Evolutionary conservation across 495 filamentous ascomycete species (phyloP), one percentile per base, ranked within the genome.

Genomic region (Achaetomiella virescens): DNA sequence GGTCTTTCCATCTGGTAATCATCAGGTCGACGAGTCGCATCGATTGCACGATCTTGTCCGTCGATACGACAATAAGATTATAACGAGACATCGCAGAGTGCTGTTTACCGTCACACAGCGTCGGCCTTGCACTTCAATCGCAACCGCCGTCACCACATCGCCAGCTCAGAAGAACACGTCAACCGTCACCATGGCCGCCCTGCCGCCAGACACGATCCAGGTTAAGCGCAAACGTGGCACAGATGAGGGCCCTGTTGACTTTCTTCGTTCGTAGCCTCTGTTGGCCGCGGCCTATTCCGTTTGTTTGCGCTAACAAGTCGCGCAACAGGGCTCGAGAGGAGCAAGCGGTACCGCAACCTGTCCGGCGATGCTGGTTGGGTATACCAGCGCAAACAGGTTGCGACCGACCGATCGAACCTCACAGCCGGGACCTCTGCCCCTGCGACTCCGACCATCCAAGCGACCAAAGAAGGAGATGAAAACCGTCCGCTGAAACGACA

Each of bases 171-270:
- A 11, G 25, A 37, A 24, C 58, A 55, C 58, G 58, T 55, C 58
- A 52, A 55, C 9, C 33, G 8, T 46, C 40, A 33, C 35, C 52
- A 78, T 79, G 76, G 75, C 76, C 52, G 41, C 20, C 25, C 60
- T 76, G n/a, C 78, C 79, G 10, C 79, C 79, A 10, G 65, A 72
- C 43, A 66, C 70, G 11, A 77, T 82, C 66, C 72, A 72, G 25
- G 71, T 82, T 51, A 82, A 82, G 73, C 74, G 79, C 61, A 82
- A 80, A 65, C 70, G 70, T 55, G 72, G 70, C 24, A 71, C 64
- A 11, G 78, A 80, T 25, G 79, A 81, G 15, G 62, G 63, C 6
- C 76, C 78, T 14, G 72, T 81, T 45, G 74, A 78, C 22, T 77
- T 76, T 41, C 75, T 82, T 9, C 72, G 79, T 81, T 55, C 59